Evolutionary conservation across 2,329 filamentous ascomycete species (phyloP).

Genomic region (Fusarium pininemorale): DNA sequence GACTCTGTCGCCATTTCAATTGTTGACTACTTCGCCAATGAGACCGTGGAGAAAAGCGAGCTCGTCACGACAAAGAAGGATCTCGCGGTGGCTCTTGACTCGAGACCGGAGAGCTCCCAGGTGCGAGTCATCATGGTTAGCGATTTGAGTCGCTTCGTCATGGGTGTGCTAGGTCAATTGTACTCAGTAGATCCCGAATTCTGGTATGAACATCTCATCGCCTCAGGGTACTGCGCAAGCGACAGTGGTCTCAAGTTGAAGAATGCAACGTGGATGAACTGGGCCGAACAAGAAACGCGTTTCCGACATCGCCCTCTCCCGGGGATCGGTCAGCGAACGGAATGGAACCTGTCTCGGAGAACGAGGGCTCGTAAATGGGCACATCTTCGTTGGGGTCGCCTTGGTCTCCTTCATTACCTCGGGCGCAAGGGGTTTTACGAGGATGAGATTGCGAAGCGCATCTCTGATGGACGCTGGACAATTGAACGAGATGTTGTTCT

Average conservation of each 20-base stretch:
- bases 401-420: conserved; percentile 15
- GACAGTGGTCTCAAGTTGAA: conserved; percentile 43
- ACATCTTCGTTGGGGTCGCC: conserved; percentile 14
- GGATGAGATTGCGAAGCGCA: conserved; percentile 12
- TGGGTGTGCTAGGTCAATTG: conserved; percentile 42
- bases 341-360: conserved; percentile 6
- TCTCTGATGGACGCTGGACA: conserved; percentile 15
- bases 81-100: not conserved
- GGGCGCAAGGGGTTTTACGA: conserved; percentile 4
- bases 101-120: conserved; percentile 1
- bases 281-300: conserved; percentile 39
- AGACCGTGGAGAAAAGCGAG: not conserved
- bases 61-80: conserved; percentile 9
- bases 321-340: conserved; percentile 12
- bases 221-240: conserved; percentile 41
- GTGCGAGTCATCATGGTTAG: conserved; percentile 40
- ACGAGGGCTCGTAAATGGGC: conserved; percentile 1
- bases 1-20: conserved; percentile 5
- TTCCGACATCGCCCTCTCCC: conserved; percentile 10
- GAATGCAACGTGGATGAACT: conserved; percentile 45
- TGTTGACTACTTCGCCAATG: conserved; percentile 1
- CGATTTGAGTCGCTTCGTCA: conserved; percentile 45
- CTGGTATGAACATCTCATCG: conserved; percentile 43
- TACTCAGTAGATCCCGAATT: conserved; percentile 43
- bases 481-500: conserved; percentile 17